A percentile compares a stretch with the other conserved stretches of the same genome.
phyloP scores from a whole-genome alignment of 2,329 filamentous ascomycete genomes.

The Colletotrichum brevisporum region DNA sequence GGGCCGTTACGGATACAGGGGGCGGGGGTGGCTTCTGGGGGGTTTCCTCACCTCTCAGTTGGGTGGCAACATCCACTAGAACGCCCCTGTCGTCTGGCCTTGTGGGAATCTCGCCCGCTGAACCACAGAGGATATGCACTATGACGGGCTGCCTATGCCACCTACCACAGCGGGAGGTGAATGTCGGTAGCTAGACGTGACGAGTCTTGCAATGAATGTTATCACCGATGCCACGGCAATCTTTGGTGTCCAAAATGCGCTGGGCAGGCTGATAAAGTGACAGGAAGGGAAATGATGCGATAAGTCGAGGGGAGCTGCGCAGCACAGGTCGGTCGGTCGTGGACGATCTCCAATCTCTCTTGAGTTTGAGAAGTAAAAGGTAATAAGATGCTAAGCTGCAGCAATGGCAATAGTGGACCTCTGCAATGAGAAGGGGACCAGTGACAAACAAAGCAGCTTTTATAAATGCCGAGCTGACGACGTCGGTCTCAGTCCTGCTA shows the following conservation, averaged over 20 bases:
- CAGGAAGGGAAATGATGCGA: constrained; percentile 17
- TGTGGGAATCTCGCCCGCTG: constrained; percentile 33
- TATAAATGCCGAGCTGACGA: constrained; percentile 34
- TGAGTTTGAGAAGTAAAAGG: constrained; percentile 3
- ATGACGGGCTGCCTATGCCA: constrained; percentile 29
- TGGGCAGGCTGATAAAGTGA: background rate
- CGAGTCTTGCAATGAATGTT: background rate
- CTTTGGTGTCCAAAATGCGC: background rate
- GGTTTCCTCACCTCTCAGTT: constrained; percentile 36
- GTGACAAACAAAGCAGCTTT: constrained; percentile 21
- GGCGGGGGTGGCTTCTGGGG: constrained; percentile 34
- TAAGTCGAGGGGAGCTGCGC: constrained; percentile 11
- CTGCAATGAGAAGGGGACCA: background rate
- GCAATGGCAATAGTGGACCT: constrained; percentile 14
- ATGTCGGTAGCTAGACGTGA: background rate
- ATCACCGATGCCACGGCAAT: background rate
- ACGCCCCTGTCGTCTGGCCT: constrained; percentile 31
- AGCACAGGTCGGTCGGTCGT: background rate
- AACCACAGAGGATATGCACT: constrained; percentile 27
- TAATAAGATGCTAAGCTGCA: background rate
- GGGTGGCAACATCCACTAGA: constrained; percentile 38
- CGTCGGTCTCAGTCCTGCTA: constrained; percentile 8
- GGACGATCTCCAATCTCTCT: constrained; percentile 19
- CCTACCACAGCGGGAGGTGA: background rate
- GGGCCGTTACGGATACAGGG: constrained; percentile 41